phyloP scores from a whole-genome alignment of 2,329 filamentous ascomycete genomes.

The Waltergamsia citrina region DNA sequence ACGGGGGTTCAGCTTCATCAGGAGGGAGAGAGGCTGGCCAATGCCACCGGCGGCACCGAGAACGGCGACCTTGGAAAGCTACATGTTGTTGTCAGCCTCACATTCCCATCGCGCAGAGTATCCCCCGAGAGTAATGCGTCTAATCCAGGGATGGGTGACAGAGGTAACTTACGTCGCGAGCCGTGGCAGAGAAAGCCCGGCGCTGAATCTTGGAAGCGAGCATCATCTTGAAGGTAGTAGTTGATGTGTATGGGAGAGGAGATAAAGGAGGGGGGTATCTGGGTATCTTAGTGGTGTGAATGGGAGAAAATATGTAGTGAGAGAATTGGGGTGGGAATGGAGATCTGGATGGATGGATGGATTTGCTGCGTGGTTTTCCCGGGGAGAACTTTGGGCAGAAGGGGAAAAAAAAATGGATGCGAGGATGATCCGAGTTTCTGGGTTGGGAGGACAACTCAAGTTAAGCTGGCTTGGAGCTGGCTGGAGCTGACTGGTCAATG shows the following conservation, averaged over 20 bases:
- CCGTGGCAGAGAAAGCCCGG: constrained; percentile 73
- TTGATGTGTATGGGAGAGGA: constrained; percentile 4
- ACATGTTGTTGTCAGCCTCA: constrained; percentile 6
- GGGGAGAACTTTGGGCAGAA: background rate
- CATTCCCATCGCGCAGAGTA: too few relatives aligned
- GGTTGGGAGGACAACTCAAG: background rate
- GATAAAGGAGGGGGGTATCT: constrained; percentile 1
- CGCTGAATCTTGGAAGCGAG: constrained; percentile 60
- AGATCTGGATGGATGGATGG: background rate
- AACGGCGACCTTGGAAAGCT: constrained; percentile 97
- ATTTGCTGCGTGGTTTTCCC: constrained; percentile 7
- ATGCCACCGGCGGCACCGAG: constrained; percentile 97
- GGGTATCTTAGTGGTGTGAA: constrained; percentile 1
- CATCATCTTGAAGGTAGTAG: constrained; percentile 52
- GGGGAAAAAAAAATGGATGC: background rate
- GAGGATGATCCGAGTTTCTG: background rate
- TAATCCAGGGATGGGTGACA: background rate
- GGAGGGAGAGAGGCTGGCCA: constrained; percentile 93
- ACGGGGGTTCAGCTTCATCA: constrained; percentile 96
- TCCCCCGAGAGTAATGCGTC: background rate
- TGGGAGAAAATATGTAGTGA: constrained; percentile 1
- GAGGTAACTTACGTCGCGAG: constrained; percentile 54
- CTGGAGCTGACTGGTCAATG: background rate
- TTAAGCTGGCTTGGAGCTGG: background rate
- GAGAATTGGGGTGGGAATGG: background rate